Base-by-base conservation (phyloP, 352 stramenopile genomes). In the Pythium rhizo-oryzae region DNA sequence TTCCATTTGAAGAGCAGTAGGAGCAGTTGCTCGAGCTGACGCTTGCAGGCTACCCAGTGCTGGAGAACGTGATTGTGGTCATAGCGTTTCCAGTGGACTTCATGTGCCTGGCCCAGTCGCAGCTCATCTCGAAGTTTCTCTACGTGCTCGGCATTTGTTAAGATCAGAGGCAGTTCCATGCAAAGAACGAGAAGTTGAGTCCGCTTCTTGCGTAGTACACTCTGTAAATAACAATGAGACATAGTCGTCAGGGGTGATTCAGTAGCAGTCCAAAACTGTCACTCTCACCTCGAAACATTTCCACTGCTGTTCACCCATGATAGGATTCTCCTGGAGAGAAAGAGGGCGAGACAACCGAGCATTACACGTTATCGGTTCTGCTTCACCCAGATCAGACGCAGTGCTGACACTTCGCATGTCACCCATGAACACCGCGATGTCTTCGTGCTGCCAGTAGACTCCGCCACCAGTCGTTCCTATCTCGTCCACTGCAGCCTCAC, bases 1-100 rank as follows among this genome's bases (percentile, higher is more conserved):
- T 94, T 94, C 86, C 86, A 94, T 12, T 81, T 79, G 50, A 94
- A 94, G 16, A 94, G 58, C 4, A 94, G 56, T 23, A 81, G 67
- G 9, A 94, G 51, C 3, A 94, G 69, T 65, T 92, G 82, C 66
- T 92, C 84, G 0, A 94, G 65, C 51, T 92, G 84, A 0, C 79
- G 71, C 6, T 80, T 83, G 47, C 86, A 94, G 12, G 71, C 80
- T 8, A 92, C 68, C 84, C 84, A 94, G 55, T 94, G 86, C 58
- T 92, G 84, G 21, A 53, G 55, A 25, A 90, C 15, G 11, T 72
- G 51, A 19, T 62, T 61, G n/a, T 82, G 72, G 70, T 93, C 83
- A 66, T 94, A 94, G 8, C 88, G 59, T 23, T 71, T 74, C 75
- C 80, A 85, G 25, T 15, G 21, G 6, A n/a, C 57, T 39, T 16